Conservation (phyloP, 116 monocot genomes). For the Iris pallida region DNA sequence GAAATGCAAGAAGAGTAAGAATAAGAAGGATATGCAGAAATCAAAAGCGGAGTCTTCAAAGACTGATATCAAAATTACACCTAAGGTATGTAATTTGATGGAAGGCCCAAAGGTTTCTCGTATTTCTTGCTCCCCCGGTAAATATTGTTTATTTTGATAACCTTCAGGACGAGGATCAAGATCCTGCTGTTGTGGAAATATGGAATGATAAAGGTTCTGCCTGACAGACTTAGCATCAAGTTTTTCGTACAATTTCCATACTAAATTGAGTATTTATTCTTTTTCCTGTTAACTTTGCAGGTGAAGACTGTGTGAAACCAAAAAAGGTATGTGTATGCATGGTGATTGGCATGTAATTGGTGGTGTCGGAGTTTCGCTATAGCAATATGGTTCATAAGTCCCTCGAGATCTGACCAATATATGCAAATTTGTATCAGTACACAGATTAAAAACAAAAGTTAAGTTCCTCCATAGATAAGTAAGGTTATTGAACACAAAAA, state of each 20-base stretch:
- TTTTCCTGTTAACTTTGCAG: constrained; percentile 34
- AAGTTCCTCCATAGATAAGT: too few relatives aligned
- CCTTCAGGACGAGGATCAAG: constrained; percentile 28
- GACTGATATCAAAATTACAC: neutral
- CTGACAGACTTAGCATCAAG: neutral
- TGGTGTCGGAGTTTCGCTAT: too few relatives aligned
- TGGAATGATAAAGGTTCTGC: constrained; percentile 63
- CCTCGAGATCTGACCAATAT: too few relatives aligned
- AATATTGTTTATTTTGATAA: constrained; percentile 9
- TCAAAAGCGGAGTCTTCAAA: neutral
- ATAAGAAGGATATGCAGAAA: constrained; percentile 23
- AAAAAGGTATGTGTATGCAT: constrained; percentile 34
- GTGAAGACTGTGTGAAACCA: constrained; percentile 19
- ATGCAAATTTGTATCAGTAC: too few relatives aligned
- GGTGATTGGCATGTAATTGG: too few relatives aligned
- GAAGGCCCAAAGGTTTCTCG: too few relatives aligned
- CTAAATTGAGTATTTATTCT: neutral
- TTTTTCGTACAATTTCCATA: neutral
- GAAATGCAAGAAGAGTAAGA: constrained; percentile 44
- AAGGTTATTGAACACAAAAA: too few relatives aligned
- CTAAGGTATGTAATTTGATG: constrained; percentile 19
- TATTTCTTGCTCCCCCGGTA: too few relatives aligned
- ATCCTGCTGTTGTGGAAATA: constrained; percentile 33
- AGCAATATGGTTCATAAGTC: too few relatives aligned
- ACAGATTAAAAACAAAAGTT: too few relatives aligned